phyloP scores from a whole-genome alignment of 2,329 filamentous ascomycete genomes.

The Colletotrichum theobromicola region DNA sequence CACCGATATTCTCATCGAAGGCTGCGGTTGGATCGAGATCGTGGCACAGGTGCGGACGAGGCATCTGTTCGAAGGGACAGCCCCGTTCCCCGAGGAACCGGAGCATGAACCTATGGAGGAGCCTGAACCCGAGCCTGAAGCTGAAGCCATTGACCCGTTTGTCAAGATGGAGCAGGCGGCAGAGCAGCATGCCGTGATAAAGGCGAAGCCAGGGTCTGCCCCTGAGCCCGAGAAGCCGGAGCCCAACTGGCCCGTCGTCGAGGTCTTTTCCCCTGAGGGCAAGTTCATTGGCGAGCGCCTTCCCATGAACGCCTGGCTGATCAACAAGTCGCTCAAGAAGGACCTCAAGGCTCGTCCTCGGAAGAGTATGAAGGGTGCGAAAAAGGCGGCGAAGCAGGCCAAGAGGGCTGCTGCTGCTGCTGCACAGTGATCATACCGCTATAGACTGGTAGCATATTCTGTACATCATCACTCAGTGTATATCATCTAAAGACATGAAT shows the following conservation, averaged over 20 bases:
- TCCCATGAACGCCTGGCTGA: slow-evolving; percentile 75
- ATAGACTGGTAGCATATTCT: neutral
- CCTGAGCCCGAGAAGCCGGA: neutral
- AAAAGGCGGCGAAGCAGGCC: slow-evolving; percentile 54
- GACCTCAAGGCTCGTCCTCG: slow-evolving; percentile 63
- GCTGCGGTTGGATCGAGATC: slow-evolving; percentile 92
- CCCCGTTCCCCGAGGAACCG: slow-evolving; percentile 19
- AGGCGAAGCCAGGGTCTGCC: slow-evolving; percentile 19
- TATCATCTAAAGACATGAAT: neutral
- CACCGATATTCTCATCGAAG: slow-evolving; percentile 87
- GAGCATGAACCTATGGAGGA: neutral
- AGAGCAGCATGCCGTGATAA: slow-evolving; percentile 20
- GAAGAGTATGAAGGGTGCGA: slow-evolving; percentile 71
- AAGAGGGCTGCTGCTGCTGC: slow-evolving; percentile 25
- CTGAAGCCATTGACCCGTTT: slow-evolving; percentile 20
- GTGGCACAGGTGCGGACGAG: slow-evolving; percentile 77
- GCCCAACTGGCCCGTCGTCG: slow-evolving; percentile 70
- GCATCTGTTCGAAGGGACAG: slow-evolving; percentile 41
- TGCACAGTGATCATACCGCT: neutral
- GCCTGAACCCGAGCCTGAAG: slow-evolving; percentile 6
- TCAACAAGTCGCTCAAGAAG: slow-evolving; percentile 60
- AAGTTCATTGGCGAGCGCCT: slow-evolving; percentile 71
- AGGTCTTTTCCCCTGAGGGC: slow-evolving; percentile 87
- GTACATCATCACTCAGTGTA: neutral
- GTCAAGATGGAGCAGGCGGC: slow-evolving; percentile 17